Conservation (phyloP, 1,284 basidiomycete species). For the Apiotrichum gamsii region DNA sequence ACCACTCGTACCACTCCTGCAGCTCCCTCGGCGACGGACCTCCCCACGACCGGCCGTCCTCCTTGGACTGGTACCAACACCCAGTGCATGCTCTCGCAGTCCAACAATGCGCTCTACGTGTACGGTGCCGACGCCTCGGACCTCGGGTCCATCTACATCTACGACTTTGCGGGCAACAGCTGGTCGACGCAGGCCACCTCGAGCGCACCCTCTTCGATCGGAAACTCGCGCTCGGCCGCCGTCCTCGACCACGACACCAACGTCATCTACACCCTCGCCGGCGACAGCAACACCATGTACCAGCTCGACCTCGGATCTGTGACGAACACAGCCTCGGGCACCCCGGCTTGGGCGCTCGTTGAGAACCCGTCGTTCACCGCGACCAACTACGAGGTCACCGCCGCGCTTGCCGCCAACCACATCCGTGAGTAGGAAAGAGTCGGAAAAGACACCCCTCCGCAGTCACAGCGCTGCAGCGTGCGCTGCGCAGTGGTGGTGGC, state of each 20-base stretch:
- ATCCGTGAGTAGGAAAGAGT: slow-evolving; percentile 30
- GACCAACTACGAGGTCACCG: slow-evolving; percentile 30
- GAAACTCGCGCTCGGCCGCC: slow-evolving; percentile 46
- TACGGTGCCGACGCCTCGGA: slow-evolving; percentile 64
- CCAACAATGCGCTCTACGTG: slow-evolving; percentile 61
- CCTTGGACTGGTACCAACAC: slow-evolving; percentile 45
- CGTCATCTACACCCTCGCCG: slow-evolving; percentile 55
- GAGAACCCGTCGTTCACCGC: slow-evolving; percentile 54
- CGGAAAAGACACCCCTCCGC: too few relatives aligned
- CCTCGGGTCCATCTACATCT: slow-evolving; percentile 51
- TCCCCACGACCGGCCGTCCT: slow-evolving; percentile 41
- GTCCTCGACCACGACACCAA: slow-evolving; percentile 87
- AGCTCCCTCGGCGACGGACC: slow-evolving; percentile 32
- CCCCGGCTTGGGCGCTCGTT: slow-evolving; percentile 60
- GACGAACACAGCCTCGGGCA: slow-evolving; percentile 54
- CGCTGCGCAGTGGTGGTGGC: too few relatives aligned
- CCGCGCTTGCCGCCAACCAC: slow-evolving; percentile 43
- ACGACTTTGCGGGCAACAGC: slow-evolving; percentile 38
- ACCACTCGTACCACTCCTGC: slow-evolving; percentile 1
- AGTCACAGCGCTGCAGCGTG: too few relatives aligned
- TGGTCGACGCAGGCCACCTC: slow-evolving; percentile 47
- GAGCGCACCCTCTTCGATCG: slow-evolving; percentile 30
- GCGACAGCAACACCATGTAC: slow-evolving; percentile 45
- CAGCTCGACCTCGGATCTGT: slow-evolving; percentile 61
- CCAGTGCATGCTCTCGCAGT: slow-evolving; percentile 46